These are phyloP conservation scores for Senna tora DNA, from an alignment of 306 rosid species.

Conservation along the genomic window DNA sequence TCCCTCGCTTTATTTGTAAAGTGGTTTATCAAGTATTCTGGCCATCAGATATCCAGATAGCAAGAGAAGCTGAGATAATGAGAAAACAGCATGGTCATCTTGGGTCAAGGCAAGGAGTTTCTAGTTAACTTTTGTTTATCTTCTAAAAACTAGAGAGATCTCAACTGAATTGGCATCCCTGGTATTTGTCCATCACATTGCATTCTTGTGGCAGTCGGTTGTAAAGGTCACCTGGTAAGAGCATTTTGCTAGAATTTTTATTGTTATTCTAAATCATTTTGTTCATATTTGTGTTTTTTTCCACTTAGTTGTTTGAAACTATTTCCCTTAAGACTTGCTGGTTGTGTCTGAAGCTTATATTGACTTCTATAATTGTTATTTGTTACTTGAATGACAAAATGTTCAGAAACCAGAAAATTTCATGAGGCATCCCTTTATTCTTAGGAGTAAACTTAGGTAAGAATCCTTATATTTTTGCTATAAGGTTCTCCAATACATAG, in stretches of 20 bases:
- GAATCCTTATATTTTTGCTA: too few species aligned
- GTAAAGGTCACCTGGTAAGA: conserved; percentile 54
- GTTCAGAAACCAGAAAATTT: background rate
- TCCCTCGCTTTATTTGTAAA: conserved; percentile 82
- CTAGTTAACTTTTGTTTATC: conserved; percentile 51
- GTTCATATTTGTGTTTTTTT: background rate
- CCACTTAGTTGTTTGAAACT: conserved; percentile 10
- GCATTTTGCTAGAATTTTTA: conserved; percentile 8
- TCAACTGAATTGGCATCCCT: conserved; percentile 52
- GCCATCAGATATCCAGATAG: conserved; percentile 95
- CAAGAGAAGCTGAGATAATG: conserved; percentile 72
- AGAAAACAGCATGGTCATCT: conserved; percentile 38
- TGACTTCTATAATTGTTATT: conserved; percentile 4
- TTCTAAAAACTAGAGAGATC: conserved; percentile 42
- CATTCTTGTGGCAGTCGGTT: conserved; percentile 50
- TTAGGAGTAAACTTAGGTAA: too few species aligned
- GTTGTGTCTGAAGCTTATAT: conserved; percentile 6
- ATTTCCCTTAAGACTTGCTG: conserved; percentile 16
- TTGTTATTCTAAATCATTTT: background rate
- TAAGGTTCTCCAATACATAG: too few species aligned
- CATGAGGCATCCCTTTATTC: conserved; percentile 26
- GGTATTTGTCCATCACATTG: conserved; percentile 49
- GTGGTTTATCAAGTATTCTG: conserved; percentile 71
- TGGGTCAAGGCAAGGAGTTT: conserved; percentile 55
- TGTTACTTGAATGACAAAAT: conserved; percentile 20